A percentile compares a stretch with the other conserved stretches of the same genome.
Conservation (phyloP, 176 grass and related monocot species). For the Panicum miliaceum region DNA sequence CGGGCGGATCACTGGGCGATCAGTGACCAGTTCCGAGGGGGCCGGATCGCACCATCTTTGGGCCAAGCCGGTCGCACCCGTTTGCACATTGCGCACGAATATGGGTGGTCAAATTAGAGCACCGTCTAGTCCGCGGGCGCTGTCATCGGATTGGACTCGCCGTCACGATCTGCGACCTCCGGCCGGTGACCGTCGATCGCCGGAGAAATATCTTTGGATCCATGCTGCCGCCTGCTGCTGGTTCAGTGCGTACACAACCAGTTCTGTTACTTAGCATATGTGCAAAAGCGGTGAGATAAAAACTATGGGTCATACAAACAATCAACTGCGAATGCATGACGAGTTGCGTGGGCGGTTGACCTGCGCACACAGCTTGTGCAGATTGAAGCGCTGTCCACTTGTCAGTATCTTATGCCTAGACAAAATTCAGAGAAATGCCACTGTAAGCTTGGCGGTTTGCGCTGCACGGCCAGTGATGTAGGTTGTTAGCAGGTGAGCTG, state of each 20-base stretch:
- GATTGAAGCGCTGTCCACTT: no score
- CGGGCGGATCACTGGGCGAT: no score
- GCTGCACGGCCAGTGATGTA: no score
- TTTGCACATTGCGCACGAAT: not conserved
- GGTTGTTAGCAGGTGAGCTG: no score
- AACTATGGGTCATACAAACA: not conserved
- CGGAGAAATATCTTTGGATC: not conserved
- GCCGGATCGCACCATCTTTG: constrained; percentile 33
- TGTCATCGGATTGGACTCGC: constrained; percentile 3
- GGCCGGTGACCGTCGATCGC: not conserved
- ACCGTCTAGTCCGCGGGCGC: constrained; percentile 20
- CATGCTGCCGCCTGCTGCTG: not conserved
- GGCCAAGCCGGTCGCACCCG: not conserved
- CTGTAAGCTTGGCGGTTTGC: no score
- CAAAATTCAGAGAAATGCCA: no score
- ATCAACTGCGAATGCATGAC: not conserved
- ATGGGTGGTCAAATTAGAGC: constrained; percentile 35
- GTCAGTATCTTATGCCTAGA: no score
- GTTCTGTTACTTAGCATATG: not conserved
- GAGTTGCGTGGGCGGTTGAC: not conserved
- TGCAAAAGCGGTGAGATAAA: not conserved
- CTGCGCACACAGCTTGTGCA: no score
- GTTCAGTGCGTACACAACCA: not conserved
- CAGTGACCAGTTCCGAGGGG: not conserved
- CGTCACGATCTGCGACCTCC: not conserved